Base-by-base conservation (phyloP, 352 stramenopile species). In the Phytophthora foliorum region DNA sequence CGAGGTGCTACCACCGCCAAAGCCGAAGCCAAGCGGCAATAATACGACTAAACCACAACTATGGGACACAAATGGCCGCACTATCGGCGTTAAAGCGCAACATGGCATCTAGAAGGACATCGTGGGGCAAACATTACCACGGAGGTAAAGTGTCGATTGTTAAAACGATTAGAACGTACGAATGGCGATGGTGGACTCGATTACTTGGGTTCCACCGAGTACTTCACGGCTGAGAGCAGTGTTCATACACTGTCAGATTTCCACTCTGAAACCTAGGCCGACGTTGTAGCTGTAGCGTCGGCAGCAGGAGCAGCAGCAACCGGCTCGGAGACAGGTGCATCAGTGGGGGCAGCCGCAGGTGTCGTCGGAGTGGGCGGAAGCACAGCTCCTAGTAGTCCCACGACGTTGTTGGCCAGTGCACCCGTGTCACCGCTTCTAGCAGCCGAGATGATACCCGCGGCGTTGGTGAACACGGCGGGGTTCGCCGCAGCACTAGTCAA, bases 41-140 rank as follows among this genome's bases (percentile, higher is more conserved):
- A 24, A 38, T 32, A 7, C 21, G 14, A 54, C 46, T 4, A 69
- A 70, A 50, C 49, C 55, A 2, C 74, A 80, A 27, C 32, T 89
- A 27, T 91, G 79, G 78, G 83, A 91, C 70, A 69, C 60, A 59
- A 89, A 88, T 58, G 82, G 82, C 31, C 77, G 78, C 24, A 78
- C 69, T 34, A 73, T 88, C 56, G 63, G 72, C 4, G 53, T 83
- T 25, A 60, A 77, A 39, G 36, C 48, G 11, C 51, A 72, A n/a
- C 32, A 54, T 24, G 29, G 14, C 16, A 36, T 74, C 22, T 61
- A 38, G 45, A 14, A 22, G n/a, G 3, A 14, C 17, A n/a, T 42
- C 11, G 10, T 8, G 6, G 14, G 31, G 7, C 22, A 19, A 22
- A 34, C n/a, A 22, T 4, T 42, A 22, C 5, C 14, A 16, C 11